Percentiles rank a stretch among this genome's conserved stretches.
phyloP scores from a whole-genome alignment of 495 filamentous ascomycete genomes.

The Penicillium psychrofluorescens region DNA sequence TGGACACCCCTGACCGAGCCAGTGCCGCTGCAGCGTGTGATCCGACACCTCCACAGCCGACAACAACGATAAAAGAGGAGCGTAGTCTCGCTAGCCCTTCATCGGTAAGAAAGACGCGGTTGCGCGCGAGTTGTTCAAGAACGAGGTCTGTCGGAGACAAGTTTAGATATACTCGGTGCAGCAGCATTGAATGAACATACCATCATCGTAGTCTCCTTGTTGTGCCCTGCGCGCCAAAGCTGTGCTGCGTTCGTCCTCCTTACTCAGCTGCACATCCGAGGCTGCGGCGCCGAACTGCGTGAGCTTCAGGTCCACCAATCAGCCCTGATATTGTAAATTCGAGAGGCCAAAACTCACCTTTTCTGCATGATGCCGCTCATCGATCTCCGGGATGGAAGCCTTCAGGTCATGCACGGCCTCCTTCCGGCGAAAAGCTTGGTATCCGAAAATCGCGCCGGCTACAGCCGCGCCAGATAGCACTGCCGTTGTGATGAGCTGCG shows the following conservation, averaged over 20 bases:
- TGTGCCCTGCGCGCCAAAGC: slow-evolving; percentile 74
- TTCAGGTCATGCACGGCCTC: slow-evolving; percentile 63
- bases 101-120: slow-evolving; percentile 83
- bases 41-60: slow-evolving; percentile 92
- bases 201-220: slow-evolving; percentile 86
- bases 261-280: slow-evolving; percentile 43
- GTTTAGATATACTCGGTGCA: slow-evolving; percentile 8
- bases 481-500: slow-evolving; percentile 70
- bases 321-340: not conserved
- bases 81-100: slow-evolving; percentile 74
- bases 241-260: slow-evolving; percentile 72
- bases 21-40: slow-evolving; percentile 85
- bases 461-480: slow-evolving; percentile 69
- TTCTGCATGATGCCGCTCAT: slow-evolving; percentile 36
- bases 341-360: slow-evolving; percentile 16
- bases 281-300: slow-evolving; percentile 67
- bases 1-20: slow-evolving; percentile 78
- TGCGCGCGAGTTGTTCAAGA: slow-evolving; percentile 91
- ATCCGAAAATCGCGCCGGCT: slow-evolving; percentile 62
- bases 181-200: slow-evolving; percentile 24
- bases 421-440: slow-evolving; percentile 56
- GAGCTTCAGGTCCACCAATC: slow-evolving; percentile 43
- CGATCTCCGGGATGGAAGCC: slow-evolving; percentile 56
- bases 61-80: slow-evolving; percentile 74
- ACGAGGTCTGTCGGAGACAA: slow-evolving; percentile 57